These are phyloP conservation scores for Beauveria brongniartii DNA, from an alignment of 2,329 filamentous ascomycete genomes.

Conservation along the genomic window DNA sequence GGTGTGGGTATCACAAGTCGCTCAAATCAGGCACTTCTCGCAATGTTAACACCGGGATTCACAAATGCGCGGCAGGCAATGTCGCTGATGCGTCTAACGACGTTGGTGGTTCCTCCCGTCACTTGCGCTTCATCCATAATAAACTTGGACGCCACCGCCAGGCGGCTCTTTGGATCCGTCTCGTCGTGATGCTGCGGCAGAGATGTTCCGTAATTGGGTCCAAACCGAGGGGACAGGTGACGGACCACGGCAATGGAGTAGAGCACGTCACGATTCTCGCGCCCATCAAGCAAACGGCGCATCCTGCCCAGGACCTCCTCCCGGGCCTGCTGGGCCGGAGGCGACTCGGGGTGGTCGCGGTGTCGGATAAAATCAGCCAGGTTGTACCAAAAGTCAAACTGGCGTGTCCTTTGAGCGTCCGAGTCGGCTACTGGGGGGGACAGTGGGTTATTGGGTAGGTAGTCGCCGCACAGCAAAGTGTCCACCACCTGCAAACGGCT, in stretches of 20 bases:
- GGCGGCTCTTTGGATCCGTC: conserved; percentile 56
- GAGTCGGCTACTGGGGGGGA: conserved; percentile 39
- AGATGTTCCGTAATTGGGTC: conserved; percentile 48
- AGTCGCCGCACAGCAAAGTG: conserved; percentile 64
- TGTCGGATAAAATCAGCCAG: conserved; percentile 58
- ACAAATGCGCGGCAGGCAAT: conserved; percentile 56
- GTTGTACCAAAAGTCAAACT: conserved; percentile 75
- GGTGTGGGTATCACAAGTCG: neutral
- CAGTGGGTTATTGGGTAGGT: conserved; percentile 50
- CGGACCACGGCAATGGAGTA: conserved; percentile 81
- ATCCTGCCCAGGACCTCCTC: conserved; percentile 58
- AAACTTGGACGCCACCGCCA: conserved; percentile 63
- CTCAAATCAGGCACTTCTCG: conserved; percentile 20
- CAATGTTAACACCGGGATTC: conserved; percentile 41
- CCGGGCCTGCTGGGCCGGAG: conserved; percentile 39
- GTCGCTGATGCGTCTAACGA: conserved; percentile 61
- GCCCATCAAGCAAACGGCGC: conserved; percentile 64
- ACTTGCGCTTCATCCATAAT: conserved; percentile 55
- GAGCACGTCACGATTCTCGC: conserved; percentile 82
- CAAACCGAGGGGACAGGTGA: conserved; percentile 60
- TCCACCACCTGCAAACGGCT: conserved; percentile 71
- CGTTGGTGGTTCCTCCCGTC: conserved; percentile 64
- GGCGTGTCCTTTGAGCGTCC: conserved; percentile 48
- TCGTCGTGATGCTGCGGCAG: conserved; percentile 56
- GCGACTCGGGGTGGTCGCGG: conserved; percentile 48